A percentile compares a stretch with the other conserved stretches of the same genome.
phyloP scores from a whole-genome alignment of 2,329 filamentous ascomycete genomes.

The Chalaropsis thielavioides region DNA sequence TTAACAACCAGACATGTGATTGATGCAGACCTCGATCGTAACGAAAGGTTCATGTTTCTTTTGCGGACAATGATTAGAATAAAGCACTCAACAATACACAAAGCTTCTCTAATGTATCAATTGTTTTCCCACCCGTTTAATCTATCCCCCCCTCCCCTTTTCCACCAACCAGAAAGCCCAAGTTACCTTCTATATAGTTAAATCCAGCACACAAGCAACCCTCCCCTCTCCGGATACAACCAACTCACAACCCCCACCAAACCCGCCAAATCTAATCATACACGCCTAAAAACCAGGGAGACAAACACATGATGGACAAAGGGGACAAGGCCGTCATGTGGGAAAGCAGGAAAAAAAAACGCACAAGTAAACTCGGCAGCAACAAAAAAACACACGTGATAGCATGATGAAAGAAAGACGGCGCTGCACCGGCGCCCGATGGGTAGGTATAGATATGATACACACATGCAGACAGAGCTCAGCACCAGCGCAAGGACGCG shows the following conservation, averaged over 20 bases:
- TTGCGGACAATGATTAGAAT: too few relatives aligned
- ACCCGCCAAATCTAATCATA: background rate
- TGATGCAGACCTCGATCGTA: background rate
- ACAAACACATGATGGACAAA: background rate
- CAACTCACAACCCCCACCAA: too few relatives aligned
- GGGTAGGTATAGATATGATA: slow-evolving; percentile 18
- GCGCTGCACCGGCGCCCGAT: background rate
- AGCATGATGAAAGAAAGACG: background rate
- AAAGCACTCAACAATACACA: background rate
- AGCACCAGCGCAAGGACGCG: background rate
- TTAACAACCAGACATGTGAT: background rate
- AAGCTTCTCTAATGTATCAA: background rate
- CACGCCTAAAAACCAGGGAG: background rate
- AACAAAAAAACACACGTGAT: background rate
- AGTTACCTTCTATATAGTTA: background rate
- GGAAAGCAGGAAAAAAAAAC: background rate
- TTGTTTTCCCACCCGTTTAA: background rate
- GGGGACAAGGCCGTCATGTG: background rate
- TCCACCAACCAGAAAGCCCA: background rate
- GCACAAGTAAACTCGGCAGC: background rate
- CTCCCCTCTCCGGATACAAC: background rate
- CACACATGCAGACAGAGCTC: slow-evolving; percentile 15
- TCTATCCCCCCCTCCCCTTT: background rate
- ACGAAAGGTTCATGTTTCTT: too few relatives aligned
- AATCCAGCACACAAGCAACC: background rate